Conservation (phyloP, 768 basidiomycete species). For the Porphyrellus cyaneotinctus region DNA sequence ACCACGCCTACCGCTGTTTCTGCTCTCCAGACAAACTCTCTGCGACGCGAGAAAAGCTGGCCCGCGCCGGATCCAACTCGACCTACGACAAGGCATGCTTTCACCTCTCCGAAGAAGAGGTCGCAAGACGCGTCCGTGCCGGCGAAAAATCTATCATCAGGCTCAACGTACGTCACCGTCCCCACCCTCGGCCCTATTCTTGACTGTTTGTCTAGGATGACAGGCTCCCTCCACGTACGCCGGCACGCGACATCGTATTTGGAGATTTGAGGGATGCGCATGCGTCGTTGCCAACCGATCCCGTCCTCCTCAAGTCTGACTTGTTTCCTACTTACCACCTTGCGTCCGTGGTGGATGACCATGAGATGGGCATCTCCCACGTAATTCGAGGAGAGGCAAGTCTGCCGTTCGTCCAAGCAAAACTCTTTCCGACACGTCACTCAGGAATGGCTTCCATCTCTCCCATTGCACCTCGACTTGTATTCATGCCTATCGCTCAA, state of each 20-base stretch:
- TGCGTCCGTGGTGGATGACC: conserved; percentile 93
- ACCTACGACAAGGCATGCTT: conserved; percentile 90
- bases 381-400: conserved; percentile 89
- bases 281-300: conserved; percentile 80
- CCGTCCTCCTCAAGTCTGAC: conserved; percentile 89
- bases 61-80: conserved; percentile 65
- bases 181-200: not conserved
- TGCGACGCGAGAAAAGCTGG: conserved; percentile 64
- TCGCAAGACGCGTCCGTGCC: conserved; percentile 61
- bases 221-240: conserved; percentile 46
- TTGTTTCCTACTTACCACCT: conserved; percentile 94
- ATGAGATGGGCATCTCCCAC: conserved; percentile 94
- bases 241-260: conserved; percentile 70
- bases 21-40: conserved; percentile 72
- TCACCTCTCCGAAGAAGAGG: conserved; percentile 84
- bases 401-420: not conserved
- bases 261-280: conserved; percentile 70
- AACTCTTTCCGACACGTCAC: not conserved
- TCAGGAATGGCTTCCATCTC: conserved; percentile 94
- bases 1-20: conserved; percentile 93
- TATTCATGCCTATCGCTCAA: conserved; percentile 72
- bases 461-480: conserved; percentile 86
- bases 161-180: conserved; percentile 63
- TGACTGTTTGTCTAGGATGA: conserved; percentile 45
- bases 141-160: conserved; percentile 83